Percentiles rank a stretch among this genome's conserved stretches.
Conservation (phyloP, 2,329 filamentous ascomycete species). For the Fusarium heterosporum region DNA sequence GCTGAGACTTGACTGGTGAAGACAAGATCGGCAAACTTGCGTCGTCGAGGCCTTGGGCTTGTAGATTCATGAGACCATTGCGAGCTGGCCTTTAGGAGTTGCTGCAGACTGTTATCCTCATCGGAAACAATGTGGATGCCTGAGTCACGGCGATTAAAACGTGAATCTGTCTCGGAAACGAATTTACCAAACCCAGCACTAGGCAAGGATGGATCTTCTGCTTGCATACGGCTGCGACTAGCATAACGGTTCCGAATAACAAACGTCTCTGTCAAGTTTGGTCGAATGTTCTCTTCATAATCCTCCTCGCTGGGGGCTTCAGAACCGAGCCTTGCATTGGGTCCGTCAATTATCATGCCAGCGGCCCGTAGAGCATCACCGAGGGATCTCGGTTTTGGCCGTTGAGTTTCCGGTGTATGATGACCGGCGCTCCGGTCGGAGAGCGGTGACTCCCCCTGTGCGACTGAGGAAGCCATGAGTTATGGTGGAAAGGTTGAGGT, state of each 20-base stretch:
- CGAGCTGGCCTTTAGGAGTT: conserved; percentile 45
- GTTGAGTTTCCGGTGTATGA: conserved; percentile 16
- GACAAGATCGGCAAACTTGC: conserved; percentile 64
- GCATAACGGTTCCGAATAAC: conserved; percentile 36
- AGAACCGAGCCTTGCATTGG: conserved; percentile 47
- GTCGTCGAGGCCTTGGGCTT: conserved; percentile 26
- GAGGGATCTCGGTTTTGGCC: conserved; percentile 43
- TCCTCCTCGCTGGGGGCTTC: conserved; percentile 61
- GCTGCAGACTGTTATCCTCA: conserved; percentile 47
- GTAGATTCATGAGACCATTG: conserved; percentile 39
- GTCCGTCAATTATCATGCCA: conserved; percentile 41
- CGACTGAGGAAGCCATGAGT: conserved; percentile 28
- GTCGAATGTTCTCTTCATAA: conserved; percentile 55
- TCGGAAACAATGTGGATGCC: conserved; percentile 47
- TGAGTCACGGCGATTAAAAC: conserved; percentile 42
- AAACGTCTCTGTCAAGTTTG: conserved; percentile 39
- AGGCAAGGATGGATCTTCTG: conserved; percentile 25
- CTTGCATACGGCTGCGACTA: conserved; percentile 1
- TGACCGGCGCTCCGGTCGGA: conserved; percentile 22
- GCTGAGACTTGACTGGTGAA: conserved; percentile 80
- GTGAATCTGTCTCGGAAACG: conserved; percentile 8
- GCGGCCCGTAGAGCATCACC: conserved; percentile 46
- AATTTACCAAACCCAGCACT: conserved; percentile 13
- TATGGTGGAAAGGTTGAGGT: neutral
- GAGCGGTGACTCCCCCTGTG: conserved; percentile 14